Evolutionary conservation across 371 early-diverging fungal genomes (phyloP).

Genomic region (Thermomucor indicae-seudaticae): DNA sequence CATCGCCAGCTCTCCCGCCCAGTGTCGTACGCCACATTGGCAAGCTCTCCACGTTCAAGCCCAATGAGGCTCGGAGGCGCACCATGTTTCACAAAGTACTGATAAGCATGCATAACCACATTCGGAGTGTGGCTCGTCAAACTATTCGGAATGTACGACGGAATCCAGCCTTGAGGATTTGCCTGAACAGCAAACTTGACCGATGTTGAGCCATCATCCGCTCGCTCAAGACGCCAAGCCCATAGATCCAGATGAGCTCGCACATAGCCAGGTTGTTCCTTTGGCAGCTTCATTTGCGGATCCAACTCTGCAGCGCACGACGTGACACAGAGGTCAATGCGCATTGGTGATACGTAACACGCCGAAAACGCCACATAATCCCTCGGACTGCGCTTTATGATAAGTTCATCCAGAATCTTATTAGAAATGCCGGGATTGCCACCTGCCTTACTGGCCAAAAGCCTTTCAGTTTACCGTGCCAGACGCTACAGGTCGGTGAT

Average conservation of each 20-base stretch:
- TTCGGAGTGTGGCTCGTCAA: slow-evolving; percentile 35
- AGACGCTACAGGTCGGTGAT: slow-evolving; percentile 46
- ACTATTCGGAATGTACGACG: slow-evolving; percentile 35
- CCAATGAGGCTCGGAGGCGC: slow-evolving; percentile 49
- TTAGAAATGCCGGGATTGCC: too few relatives aligned
- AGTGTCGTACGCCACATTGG: slow-evolving; percentile 43
- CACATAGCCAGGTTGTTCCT: slow-evolving; percentile 34
- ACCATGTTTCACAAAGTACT: slow-evolving; percentile 41
- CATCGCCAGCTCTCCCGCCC: slow-evolving; percentile 46
- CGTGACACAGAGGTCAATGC: slow-evolving; percentile 45
- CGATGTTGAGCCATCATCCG: slow-evolving; percentile 18
- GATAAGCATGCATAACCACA: slow-evolving; percentile 32
- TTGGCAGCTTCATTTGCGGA: slow-evolving; percentile 37
- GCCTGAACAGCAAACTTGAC: slow-evolving; percentile 41
- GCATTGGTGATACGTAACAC: slow-evolving; percentile 37
- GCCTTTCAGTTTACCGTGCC: slow-evolving; percentile 46
- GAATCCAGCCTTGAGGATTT: slow-evolving; percentile 42
- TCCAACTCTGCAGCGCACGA: slow-evolving; percentile 41
- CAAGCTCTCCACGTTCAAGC: slow-evolving; percentile 35
- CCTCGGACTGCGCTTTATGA: slow-evolving; percentile 25
- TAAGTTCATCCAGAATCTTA: not conserved
- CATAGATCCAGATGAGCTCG: slow-evolving; percentile 47
- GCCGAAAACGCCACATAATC: slow-evolving; percentile 50
- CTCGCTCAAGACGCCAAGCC: slow-evolving; percentile 44
- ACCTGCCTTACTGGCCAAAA: slow-evolving; percentile 60